phyloP scores from a whole-genome alignment of 306 rosid genomes.

The Erythrophleum fordii region DNA sequence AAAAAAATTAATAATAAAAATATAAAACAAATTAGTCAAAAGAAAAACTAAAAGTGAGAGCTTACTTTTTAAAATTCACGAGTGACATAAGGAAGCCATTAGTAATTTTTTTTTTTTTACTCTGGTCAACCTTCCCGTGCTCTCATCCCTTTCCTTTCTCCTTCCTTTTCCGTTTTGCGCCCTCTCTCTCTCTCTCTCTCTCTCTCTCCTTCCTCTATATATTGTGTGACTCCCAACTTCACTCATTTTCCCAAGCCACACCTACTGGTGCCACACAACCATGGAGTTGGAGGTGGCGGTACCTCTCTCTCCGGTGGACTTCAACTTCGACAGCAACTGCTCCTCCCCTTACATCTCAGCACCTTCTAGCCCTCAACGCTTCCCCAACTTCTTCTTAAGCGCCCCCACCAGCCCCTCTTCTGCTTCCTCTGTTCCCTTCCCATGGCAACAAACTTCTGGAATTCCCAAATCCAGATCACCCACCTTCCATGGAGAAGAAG shows the following conservation, averaged over 20 bases:
- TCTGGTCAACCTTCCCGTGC: not conserved
- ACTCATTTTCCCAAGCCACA: not conserved
- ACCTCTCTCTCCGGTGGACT: constrained; percentile 46
- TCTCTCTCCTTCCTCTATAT: not conserved
- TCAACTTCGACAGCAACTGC: constrained; percentile 67
- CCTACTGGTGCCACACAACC: not conserved
- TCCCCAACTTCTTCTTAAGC: constrained; percentile 62
- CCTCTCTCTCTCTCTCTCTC: not conserved
- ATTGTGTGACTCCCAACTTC: constrained; percentile 15
- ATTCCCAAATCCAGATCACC: constrained; percentile 37
- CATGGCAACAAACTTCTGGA: too few species aligned
- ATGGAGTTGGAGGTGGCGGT: constrained; percentile 48
- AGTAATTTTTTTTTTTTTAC: too few species aligned
- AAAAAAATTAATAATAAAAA: too few species aligned
- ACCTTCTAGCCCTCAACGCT: constrained; percentile 74
- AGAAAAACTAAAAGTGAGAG: too few species aligned
- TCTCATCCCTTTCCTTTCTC: constrained; percentile 3
- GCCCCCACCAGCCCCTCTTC: constrained; percentile 63
- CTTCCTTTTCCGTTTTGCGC: not conserved
- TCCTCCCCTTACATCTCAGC: constrained; percentile 84
- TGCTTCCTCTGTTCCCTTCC: too few species aligned
- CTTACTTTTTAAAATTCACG: too few species aligned
- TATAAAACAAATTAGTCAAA: too few species aligned
- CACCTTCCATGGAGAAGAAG: not conserved
- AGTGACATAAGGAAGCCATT: too few species aligned